Evolutionary conservation across 352 stramenopile genomes (phyloP).

Genomic region (Blastocystis sp.): DNA sequence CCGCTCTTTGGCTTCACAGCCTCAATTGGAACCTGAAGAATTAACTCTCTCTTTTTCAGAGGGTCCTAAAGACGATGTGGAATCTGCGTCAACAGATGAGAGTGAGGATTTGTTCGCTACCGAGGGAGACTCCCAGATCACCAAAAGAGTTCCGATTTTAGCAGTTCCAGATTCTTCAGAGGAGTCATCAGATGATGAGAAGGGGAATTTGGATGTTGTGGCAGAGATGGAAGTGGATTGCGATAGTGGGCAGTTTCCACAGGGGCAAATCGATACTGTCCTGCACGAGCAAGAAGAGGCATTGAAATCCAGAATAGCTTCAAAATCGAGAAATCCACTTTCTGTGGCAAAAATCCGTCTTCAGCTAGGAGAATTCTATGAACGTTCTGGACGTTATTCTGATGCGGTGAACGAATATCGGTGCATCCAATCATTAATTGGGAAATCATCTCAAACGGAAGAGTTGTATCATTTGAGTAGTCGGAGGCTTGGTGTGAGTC

Average conservation of each 20-base stretch:
- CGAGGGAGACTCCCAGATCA: background rate
- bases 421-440: background rate
- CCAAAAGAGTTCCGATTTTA: background rate
- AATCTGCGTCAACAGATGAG: background rate
- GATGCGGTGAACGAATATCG: slow-evolving; percentile 4
- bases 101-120: slow-evolving; percentile 31
- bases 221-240: background rate
- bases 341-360: background rate
- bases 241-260: no score
- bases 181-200: background rate
- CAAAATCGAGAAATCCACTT: background rate
- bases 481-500: slow-evolving; percentile 14
- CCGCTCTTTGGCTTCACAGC: background rate
- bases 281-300: background rate
- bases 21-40: background rate
- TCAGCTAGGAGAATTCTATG: slow-evolving; percentile 13
- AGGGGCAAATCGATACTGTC: background rate
- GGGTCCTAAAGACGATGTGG: background rate
- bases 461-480: background rate
- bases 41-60: no score
- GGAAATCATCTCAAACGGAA: background rate
- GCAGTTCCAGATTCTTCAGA: background rate
- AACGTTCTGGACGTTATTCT: background rate
- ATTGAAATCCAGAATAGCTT: background rate
- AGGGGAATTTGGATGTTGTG: background rate